Base-by-base conservation (phyloP, 2,329 filamentous ascomycete species). In the Trichoderma polysporum region DNA sequence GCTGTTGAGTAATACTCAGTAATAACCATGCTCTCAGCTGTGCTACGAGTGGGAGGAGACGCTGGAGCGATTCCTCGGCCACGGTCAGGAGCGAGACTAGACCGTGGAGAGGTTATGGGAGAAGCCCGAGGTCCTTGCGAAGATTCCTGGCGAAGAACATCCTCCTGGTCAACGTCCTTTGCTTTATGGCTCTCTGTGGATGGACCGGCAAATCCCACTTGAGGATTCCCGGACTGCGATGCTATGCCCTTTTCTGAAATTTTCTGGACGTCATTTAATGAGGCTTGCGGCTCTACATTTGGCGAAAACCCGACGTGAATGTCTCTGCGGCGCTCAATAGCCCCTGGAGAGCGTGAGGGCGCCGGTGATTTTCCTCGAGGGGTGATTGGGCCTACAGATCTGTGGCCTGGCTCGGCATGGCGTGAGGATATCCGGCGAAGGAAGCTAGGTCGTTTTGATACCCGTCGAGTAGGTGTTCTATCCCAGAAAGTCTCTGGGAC, bases 401-500 rank as follows among this genome's bases (percentile, higher is more conserved):
- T 68, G 17, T 65, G 70, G 19, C 58, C 15, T 29, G n/a, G 22
- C 6, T 70, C 65, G 58, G 73, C 71, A 49, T 76, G 76, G 39
- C 76, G 79, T 1, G 83, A 85, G 0, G 85, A 86, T 22, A 81
- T 74, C 6, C 84, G 78, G 25, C 79, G 81, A 66, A 86, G 80
- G 61, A 86, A 78, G 64, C 78, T 79, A 1, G 83, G 81, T 22
- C 83, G 75, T 67, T 77, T 81, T 7, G 76, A 75, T 2, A 77
- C 71, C 47, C 77, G 78, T 22, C 77, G 75, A 3, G 78, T 74
- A 2, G 94, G 93, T 2, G 90, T 90, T 56, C 94, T 85, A 77
- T 97, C 93, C 94, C 94, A 98, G 71, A 97, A 97, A 0, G 93
- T 97, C 79, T 98, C 94, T 0, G 94, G 94, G 0, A 97, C 92